phyloP scores from a whole-genome alignment of 768 basidiomycete genomes.

The Trametes villosa region DNA sequence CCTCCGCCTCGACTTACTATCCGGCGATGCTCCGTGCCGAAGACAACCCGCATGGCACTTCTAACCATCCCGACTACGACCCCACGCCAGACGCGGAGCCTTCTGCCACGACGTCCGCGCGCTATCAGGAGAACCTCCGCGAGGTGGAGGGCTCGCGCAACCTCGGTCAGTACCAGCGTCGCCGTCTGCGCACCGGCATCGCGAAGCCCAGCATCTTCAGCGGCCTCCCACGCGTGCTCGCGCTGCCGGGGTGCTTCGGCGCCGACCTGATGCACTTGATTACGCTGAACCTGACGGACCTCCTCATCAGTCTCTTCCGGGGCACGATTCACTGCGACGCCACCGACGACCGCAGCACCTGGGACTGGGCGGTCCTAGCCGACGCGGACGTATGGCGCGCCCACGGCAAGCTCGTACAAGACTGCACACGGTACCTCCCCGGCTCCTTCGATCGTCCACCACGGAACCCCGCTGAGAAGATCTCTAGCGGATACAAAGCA shows the following conservation, averaged over 20 bases:
- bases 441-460: background rate
- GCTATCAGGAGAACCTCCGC: background rate
- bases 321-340: conserved; percentile 19
- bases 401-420: background rate
- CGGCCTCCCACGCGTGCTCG: conserved; percentile 30
- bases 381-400: background rate
- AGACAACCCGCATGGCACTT: conserved; percentile 29
- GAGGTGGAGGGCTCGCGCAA: background rate
- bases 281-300: conserved; percentile 41
- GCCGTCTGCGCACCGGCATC: conserved; percentile 38
- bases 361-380: background rate
- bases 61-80: conserved; percentile 33
- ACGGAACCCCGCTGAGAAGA: too few species aligned
- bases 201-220: conserved; percentile 39
- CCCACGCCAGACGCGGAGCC: too few species aligned
- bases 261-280: conserved; percentile 45
- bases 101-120: background rate
- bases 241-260: conserved; percentile 36
- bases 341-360: background rate
- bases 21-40: conserved; percentile 31
- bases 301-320: conserved; percentile 39
- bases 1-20: conserved; percentile 37
- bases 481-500: too few species aligned
- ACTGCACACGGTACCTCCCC: background rate
- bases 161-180: conserved; percentile 25